Evolutionary conservation across 139 green algal genomes (phyloP).

Genomic region (Coccomyxa sp.): DNA sequence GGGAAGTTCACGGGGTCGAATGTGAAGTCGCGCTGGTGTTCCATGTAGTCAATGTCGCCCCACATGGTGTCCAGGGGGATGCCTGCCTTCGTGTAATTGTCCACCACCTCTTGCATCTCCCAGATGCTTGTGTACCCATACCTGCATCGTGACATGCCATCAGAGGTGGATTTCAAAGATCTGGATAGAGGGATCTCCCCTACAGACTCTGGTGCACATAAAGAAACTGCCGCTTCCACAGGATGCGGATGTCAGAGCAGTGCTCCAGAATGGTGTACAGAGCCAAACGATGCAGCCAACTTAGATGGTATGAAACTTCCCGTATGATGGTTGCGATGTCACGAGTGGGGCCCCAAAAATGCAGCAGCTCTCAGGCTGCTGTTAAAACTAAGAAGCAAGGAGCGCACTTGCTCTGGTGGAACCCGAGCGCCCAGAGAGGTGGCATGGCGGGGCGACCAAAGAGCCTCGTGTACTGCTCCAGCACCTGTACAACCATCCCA

Average conservation of each 20-base stretch:
- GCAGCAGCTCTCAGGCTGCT: background rate
- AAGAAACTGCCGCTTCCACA: no score
- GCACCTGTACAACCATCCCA: background rate
- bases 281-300: no score
- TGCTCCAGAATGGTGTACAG: no score
- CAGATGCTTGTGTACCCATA: constrained; percentile 59
- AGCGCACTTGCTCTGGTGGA: constrained; percentile 67
- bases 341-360: no score
- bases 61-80: constrained; percentile 71
- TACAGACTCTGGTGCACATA: no score
- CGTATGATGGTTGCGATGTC: no score
- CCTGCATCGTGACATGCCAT: constrained; percentile 3
- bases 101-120: constrained; percentile 53
- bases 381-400: background rate
- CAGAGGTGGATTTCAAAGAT: background rate
- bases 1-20: constrained; percentile 36
- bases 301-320: no score
- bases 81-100: constrained; percentile 38
- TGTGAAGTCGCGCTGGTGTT: constrained; percentile 62
- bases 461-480: constrained; percentile 58
- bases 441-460: constrained; percentile 61
- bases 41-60: constrained; percentile 75
- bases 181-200: background rate
- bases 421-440: constrained; percentile 62
- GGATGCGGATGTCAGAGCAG: no score